Percentiles rank a stretch among this genome's conserved stretches.
Conservation (phyloP, 805 yeast genomes). For the Yarrowia sp. region DNA sequence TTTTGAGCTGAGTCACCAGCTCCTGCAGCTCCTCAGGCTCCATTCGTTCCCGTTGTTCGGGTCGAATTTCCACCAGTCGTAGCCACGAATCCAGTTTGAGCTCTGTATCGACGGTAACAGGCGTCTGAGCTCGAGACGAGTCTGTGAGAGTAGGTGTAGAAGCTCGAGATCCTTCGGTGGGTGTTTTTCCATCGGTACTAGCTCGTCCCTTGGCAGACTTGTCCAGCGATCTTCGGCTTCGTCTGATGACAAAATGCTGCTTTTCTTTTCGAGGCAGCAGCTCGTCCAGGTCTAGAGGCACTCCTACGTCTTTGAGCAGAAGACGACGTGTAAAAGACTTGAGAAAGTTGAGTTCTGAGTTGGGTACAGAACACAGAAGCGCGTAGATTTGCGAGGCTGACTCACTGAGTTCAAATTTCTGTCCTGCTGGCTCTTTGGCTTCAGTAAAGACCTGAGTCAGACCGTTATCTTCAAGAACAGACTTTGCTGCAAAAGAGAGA, state of each 20-base stretch:
- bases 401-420: background rate
- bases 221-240: background rate
- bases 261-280: conserved; percentile 36
- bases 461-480: conserved; percentile 4
- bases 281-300: conserved; percentile 71
- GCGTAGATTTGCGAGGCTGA: conserved; percentile 13
- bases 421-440: background rate
- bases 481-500: background rate
- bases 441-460: background rate
- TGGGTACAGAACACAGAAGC: conserved; percentile 10
- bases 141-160: background rate
- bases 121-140: conserved; percentile 1
- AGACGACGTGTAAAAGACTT: conserved; percentile 62
- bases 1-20: conserved; percentile 39
- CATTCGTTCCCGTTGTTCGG: conserved; percentile 41
- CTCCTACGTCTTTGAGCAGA: conserved; percentile 60
- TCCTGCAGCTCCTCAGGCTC: conserved; percentile 39
- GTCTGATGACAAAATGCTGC: conserved; percentile 33
- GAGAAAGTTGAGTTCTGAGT: background rate
- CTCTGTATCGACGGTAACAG: conserved; percentile 25
- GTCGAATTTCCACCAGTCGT: conserved; percentile 37
- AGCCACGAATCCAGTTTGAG: conserved; percentile 34
- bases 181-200: background rate
- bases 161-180: background rate
- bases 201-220: background rate